Evolutionary conservation across 2,329 filamentous ascomycete species (phyloP).

Genomic region (Alternaria rosae): DNA sequence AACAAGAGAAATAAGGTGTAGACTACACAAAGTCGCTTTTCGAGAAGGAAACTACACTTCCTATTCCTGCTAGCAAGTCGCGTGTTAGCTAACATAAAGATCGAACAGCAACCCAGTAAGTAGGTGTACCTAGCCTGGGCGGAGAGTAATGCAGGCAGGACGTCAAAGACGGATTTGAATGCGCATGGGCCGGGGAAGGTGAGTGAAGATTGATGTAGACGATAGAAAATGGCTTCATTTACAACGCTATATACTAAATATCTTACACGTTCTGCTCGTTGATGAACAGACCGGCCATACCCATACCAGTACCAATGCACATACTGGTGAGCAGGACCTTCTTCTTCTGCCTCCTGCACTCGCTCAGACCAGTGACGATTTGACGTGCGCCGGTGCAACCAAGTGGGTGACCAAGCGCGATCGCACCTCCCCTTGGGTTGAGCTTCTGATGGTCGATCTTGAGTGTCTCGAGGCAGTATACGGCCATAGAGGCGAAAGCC

Average conservation of each 20-base stretch:
- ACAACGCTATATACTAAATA: not conserved
- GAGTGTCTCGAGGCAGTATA: slow-evolving; percentile 79
- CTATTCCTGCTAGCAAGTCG: not conserved
- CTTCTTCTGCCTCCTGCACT: slow-evolving; percentile 83
- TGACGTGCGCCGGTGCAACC: slow-evolving; percentile 79
- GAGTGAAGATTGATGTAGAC: not conserved
- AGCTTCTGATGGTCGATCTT: slow-evolving; percentile 77
- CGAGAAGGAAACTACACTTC: not conserved
- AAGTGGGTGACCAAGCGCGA: slow-evolving; percentile 83
- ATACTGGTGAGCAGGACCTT: slow-evolving; percentile 92
- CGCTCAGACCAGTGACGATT: slow-evolving; percentile 88
- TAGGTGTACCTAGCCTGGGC: not conserved
- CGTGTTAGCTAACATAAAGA: not conserved
- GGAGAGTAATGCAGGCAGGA: not conserved
- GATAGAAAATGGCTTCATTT: not conserved
- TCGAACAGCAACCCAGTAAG: too few species aligned
- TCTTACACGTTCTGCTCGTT: slow-evolving; percentile 62
- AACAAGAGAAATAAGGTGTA: not conserved
- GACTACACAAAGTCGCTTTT: not conserved
- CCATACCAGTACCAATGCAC: slow-evolving; percentile 75
- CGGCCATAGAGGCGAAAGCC: slow-evolving; percentile 96
- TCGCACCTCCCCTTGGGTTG: slow-evolving; percentile 82
- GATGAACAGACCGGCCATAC: slow-evolving; percentile 71
- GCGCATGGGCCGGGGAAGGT: not conserved
- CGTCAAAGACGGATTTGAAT: not conserved